Evolutionary conservation across 2,329 filamentous ascomycete genomes (phyloP), one percentile per base, ranked within the genome.

Genomic region (Stenocarpella maydis): DNA sequence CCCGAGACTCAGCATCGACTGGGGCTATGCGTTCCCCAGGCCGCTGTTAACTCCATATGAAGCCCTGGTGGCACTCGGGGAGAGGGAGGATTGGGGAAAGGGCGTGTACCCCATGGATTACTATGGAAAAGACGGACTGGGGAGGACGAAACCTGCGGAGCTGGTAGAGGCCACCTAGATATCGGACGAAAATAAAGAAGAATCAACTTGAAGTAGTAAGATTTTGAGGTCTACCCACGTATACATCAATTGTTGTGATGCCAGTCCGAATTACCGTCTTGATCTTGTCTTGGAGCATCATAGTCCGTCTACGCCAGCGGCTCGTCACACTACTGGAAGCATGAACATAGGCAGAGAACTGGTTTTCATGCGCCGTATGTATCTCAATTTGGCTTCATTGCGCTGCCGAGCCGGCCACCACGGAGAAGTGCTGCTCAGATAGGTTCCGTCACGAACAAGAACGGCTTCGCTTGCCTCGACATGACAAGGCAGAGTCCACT

Each of bases 61-160:
- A 82, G 96, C 96, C 8, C 86, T 98, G 70, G 91, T 99, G 41
- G 93, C 94, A n/a, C 81, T 99, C 58, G 94, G 92, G 3, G 90
- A 90, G 71, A 88, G 87, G 73, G 87, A 96, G 74, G 92, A 92
- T 58, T 97, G 90, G 93, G 90, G 85, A 19, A 85, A 83, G 68
- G 91, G 89, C 1, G 86, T 94, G 17, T 99, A 99, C 82, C 95
- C 95, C 0, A 99, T 99, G 96, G 95, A 99, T 79, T 99, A 97
- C 78, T 99, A 99, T 81, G 95, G 91, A 0, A 95, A 92, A 78
- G 93, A 98, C 54, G 96, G 96, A 0, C 77, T 99, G 67, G 96
- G 95, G 1, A 89, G 96, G 78, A 95, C 92, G 39, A 94, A 86
- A 77, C 81, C 84, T 6, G 71, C 45, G 24, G 55, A 50, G 19